Base-by-base conservation (phyloP, 257 asterid genomes). In the Solanum piurae region DNA sequence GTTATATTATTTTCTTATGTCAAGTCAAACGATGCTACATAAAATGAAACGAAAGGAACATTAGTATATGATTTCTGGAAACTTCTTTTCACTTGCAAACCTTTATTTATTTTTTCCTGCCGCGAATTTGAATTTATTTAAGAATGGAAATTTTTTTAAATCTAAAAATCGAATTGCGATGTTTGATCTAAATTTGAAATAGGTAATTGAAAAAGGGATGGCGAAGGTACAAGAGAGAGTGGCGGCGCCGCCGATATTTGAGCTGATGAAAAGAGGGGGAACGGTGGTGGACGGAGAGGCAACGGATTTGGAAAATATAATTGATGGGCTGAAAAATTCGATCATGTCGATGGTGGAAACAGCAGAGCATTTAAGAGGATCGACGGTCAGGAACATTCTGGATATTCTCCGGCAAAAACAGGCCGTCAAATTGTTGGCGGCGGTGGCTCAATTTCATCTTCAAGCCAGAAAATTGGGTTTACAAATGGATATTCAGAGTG, bases 401-500 rank as follows among this genome's bases (percentile, higher is more conserved):
- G 88, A 87, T 88, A 86, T 90, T 42, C 69, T 91, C 71, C 60
- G 37, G 12, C 89, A 88, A 8, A 9, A 37, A 4, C 91, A 91
- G 66, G 60, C 66, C 29, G 83, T 87, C 7, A 83, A 74, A 86
- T 71, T 91, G 88, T 77, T 91, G 69, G 62, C 86, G 9, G 76
- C 84, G 12, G 84, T 69, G 5, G 75, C 72, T 36, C 42, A 89
- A 23, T 88, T 88, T 89, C 49, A 86, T 89, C 64, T 89, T 5
- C 88, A 85, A 52, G 89, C 88, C 3, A 90, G 95, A 66, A 87
- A 38, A 75, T 89, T 82, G 92, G 96, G 95, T 4, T 0, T 87
- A 62, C 89, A 88, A 83, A 91, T 68, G 33, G 94, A 91, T 73
- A 10, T 71, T n/a, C 49, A 52, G 83, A 89, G 86, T 3, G 68